phyloP scores from a whole-genome alignment of 352 stramenopile species.

The Phytophthora litchii region DNA sequence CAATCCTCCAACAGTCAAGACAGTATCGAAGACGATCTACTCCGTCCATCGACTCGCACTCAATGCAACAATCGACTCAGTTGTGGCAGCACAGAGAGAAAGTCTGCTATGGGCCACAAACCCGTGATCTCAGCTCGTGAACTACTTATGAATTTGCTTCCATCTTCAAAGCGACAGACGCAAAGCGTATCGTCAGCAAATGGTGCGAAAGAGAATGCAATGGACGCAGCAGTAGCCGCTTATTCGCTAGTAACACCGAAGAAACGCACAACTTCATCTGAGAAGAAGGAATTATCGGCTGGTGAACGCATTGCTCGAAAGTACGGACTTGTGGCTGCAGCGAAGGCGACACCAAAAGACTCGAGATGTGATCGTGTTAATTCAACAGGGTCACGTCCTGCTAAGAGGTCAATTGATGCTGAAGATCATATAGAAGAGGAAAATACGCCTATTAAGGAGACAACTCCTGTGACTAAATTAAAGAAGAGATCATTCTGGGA shows the following conservation, averaged over 20 bases:
- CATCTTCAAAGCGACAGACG: constrained; percentile 14
- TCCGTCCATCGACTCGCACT: constrained; percentile 3
- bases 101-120: constrained; percentile 30
- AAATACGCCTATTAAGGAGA: constrained; percentile 1
- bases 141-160: constrained; percentile 61
- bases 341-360: constrained; percentile 21
- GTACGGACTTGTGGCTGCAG: constrained; percentile 49
- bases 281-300: constrained; percentile 36
- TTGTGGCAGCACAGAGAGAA: neutral
- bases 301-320: constrained; percentile 66
- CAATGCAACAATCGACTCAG: neutral
- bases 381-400: constrained; percentile 4
- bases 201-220: constrained; percentile 7
- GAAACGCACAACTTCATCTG: constrained; percentile 7
- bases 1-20: constrained; percentile 11
- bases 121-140: constrained; percentile 67
- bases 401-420: neutral
- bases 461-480: constrained; percentile 9
- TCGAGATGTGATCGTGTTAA: neutral
- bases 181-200: constrained; percentile 6
- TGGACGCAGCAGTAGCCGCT: constrained; percentile 16
- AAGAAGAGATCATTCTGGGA: constrained; percentile 43
- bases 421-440: constrained; percentile 4
- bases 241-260: constrained; percentile 24
- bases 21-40: constrained; percentile 25